These are phyloP conservation scores for Colletotrichum tropicicola DNA, from an alignment of 2,329 filamentous ascomycete genomes.

Conservation along the genomic window DNA sequence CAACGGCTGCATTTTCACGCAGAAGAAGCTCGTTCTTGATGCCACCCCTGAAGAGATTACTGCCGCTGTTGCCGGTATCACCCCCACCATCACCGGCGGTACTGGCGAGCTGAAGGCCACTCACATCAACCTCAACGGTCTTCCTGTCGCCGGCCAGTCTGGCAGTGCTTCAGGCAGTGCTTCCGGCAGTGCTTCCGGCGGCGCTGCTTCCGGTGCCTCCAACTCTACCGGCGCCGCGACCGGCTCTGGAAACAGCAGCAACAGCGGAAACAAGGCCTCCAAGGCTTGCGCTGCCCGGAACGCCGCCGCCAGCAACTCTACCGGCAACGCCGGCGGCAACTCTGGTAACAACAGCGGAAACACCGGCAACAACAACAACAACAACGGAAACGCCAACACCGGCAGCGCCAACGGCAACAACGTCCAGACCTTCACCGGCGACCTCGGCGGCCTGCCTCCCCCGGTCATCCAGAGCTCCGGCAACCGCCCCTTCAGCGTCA, in stretches of 20 bases:
- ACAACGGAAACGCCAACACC: constrained; percentile 26
- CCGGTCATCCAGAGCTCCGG: constrained; percentile 47
- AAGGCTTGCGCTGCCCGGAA: constrained; percentile 8
- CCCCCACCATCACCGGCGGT: constrained; percentile 42
- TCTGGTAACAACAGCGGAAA: neutral
- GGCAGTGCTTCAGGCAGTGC: constrained; percentile 2
- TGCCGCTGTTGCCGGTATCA: constrained; percentile 49
- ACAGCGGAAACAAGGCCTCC: neutral
- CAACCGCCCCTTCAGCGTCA: constrained; percentile 59
- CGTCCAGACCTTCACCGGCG: constrained; percentile 56
- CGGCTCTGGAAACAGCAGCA: neutral
- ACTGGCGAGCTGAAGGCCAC: constrained; percentile 40
- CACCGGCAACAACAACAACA: constrained; percentile 13
- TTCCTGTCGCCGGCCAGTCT: constrained; percentile 31
- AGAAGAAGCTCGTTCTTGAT: constrained; percentile 63
- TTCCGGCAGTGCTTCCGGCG: constrained; percentile 5
- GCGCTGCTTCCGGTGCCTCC: neutral
- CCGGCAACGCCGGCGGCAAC: constrained; percentile 5
- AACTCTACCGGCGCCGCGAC: neutral
- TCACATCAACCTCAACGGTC: constrained; percentile 36
- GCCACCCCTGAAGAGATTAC: constrained; percentile 62
- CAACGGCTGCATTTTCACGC: constrained; percentile 64
- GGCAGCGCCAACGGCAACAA: constrained; percentile 39
- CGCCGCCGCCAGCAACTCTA: constrained; percentile 6
- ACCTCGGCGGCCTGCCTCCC: constrained; percentile 50